phyloP scores from a whole-genome alignment of 306 rosid genomes.

The Calophaca sinica region DNA sequence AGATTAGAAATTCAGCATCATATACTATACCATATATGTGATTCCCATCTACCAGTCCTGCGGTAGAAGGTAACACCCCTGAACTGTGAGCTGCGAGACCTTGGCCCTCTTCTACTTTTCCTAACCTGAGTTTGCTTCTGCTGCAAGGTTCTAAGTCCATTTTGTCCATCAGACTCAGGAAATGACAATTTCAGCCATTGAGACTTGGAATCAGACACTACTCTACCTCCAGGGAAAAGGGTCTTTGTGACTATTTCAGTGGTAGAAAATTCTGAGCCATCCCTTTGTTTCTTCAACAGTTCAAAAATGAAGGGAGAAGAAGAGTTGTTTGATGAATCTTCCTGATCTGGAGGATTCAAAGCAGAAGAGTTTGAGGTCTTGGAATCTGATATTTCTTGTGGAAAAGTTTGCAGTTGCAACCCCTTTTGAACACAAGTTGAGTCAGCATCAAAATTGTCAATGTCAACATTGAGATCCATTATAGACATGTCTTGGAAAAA shows the following conservation, averaged over 20 bases:
- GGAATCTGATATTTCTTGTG: constrained; percentile 54
- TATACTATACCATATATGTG: constrained; percentile 74
- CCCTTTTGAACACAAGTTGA: constrained; percentile 44
- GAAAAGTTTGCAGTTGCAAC: constrained; percentile 6
- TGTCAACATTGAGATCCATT: constrained; percentile 71
- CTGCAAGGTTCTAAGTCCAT: constrained; percentile 41
- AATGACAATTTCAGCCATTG: constrained; percentile 55
- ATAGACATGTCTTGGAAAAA: constrained; percentile 44
- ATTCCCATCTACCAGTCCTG: constrained; percentile 92
- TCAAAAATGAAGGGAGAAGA: constrained; percentile 50
- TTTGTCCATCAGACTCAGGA: constrained; percentile 32
- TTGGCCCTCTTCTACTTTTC: constrained; percentile 80
- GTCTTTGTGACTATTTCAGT: constrained; percentile 32
- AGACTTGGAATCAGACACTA: constrained; percentile 29
- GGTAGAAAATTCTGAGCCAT: constrained; percentile 12
- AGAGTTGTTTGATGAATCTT: constrained; percentile 46
- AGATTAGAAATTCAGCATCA: background rate
- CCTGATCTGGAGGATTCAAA: constrained; percentile 47
- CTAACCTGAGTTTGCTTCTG: constrained; percentile 50
- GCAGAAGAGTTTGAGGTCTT: constrained; percentile 54
- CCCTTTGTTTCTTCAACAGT: constrained; percentile 50
- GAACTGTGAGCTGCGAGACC: constrained; percentile 86
- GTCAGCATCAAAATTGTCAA: constrained; percentile 8
- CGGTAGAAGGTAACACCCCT: constrained; percentile 89
- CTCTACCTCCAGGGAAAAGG: constrained; percentile 58